Evolutionary conservation across 2,329 filamentous ascomycete species (phyloP), one percentile per base, ranked within the genome.

Genomic region (Emmonsiellopsis sp.): DNA sequence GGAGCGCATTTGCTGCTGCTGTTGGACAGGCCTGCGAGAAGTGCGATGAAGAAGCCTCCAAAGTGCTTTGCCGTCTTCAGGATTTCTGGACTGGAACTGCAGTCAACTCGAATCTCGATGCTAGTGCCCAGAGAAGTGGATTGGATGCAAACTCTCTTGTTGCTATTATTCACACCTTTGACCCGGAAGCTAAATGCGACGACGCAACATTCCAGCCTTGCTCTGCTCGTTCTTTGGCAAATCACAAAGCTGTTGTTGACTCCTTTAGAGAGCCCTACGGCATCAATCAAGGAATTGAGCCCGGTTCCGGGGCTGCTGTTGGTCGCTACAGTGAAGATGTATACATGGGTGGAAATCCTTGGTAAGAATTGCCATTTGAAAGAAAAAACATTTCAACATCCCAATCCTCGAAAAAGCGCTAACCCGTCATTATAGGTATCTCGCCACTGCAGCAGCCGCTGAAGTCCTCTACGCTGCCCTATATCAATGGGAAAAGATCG

Each of bases 341-440:
- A 3, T 93, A 92, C 69, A 86, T 84, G 67, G 81, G 81, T 56
- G 87, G 87, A 1, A 90, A 93, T 66, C 88, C 88, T 1, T 93
- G 88, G 88, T 59, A 53, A 39, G 36, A 39, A 39, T 10, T 39
- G 36, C 6, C 36, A 27, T n/a, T 39, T n/a, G 2, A 3, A 39
- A 39, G 3, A 39, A 39, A 10, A 21, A 43, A 8, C 42, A n/a
- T 4, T 8, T 7, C 6, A 43, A 43, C 2, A 27, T 3, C 42
- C 36, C 36, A 36, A 27, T 27, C 3, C 21, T 27, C 21, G 21
- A 27, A 27, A 27, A 27, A 27, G 21, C 21, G 3, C 21, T 27
- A 27, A 27, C 21, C 21, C 21, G 21, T 27, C 21, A 27, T 27
- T 27, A 27, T 27, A 61, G 59, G 60, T 78, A 89, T 61, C 76